Evolutionary conservation across 1,139 yeast species (phyloP).

Genomic region (Debaryomyces sp.): DNA sequence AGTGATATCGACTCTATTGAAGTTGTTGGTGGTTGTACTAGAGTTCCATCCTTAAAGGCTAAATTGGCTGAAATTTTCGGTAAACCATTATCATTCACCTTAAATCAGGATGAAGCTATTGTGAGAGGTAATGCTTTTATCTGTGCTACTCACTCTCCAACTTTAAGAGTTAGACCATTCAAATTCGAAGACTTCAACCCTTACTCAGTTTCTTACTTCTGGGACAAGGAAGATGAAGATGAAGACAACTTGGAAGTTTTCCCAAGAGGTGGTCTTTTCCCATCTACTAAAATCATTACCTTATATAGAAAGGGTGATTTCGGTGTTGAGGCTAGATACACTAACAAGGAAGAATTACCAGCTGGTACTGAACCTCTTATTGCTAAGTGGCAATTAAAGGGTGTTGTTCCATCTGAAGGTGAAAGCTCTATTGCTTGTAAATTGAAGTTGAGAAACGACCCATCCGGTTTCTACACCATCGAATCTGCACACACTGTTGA

Average conservation of each 20-base stretch:
- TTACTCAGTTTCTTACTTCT: constrained; percentile 88
- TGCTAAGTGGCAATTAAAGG: constrained; percentile 85
- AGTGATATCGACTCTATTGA: constrained; percentile 88
- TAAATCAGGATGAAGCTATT: constrained; percentile 98
- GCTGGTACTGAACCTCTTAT: constrained; percentile 66
- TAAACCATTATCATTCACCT: constrained; percentile 87
- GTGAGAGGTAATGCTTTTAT: constrained; percentile 99
- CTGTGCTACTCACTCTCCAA: constrained; percentile 99
- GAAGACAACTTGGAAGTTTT: constrained; percentile 93
- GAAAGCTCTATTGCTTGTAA: constrained; percentile 84
- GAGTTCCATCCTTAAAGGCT: constrained; percentile 92
- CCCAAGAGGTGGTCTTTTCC: constrained; percentile 92
- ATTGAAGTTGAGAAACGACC: constrained; percentile 94
- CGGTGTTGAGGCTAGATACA: constrained; percentile 82
- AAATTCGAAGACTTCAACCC: constrained; percentile 95
- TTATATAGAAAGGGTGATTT: constrained; percentile 91
- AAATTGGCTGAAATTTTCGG: constrained; percentile 80
- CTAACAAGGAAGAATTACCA: constrained; percentile 74
- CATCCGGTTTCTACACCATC: constrained; percentile 91
- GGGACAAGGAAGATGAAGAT: constrained; percentile 94
- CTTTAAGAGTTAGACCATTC: constrained; percentile 97
- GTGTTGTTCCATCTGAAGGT: constrained; percentile 78
- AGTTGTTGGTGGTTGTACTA: constrained; percentile 97
- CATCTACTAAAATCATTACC: constrained; percentile 94
- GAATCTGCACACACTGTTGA: constrained; percentile 96